A percentile compares a stretch with the other conserved stretches of the same genome.
phyloP scores from a whole-genome alignment of 2,329 filamentous ascomycete species.

The Aspergillus pseudoterreus region DNA sequence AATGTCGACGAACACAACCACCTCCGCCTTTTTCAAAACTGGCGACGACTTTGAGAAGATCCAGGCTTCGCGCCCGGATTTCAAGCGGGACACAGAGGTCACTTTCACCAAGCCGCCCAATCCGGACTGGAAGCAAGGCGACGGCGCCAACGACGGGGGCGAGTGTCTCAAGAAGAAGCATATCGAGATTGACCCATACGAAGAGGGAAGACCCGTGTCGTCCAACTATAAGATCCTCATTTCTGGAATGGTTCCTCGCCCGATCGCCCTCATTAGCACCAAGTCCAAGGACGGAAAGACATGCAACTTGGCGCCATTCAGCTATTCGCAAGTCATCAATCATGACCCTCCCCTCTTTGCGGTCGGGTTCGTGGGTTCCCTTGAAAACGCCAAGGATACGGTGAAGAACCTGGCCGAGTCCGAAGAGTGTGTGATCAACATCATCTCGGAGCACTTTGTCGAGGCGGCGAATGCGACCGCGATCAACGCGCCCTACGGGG shows the following conservation, averaged over 20 bases:
- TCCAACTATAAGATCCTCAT: slow-evolving; percentile 94
- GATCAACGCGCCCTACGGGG: slow-evolving; percentile 72
- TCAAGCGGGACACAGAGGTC: slow-evolving; percentile 29
- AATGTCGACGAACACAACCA: slow-evolving; percentile 16
- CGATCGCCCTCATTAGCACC: slow-evolving; percentile 65
- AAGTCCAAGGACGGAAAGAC: slow-evolving; percentile 57
- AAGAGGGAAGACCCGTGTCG: slow-evolving; percentile 59
- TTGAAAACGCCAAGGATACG: slow-evolving; percentile 69
- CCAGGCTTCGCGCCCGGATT: slow-evolving; percentile 42
- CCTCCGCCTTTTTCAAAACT: slow-evolving; percentile 17
- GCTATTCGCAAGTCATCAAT: slow-evolving; percentile 77
- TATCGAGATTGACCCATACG: slow-evolving; percentile 77
- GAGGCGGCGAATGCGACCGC: slow-evolving; percentile 83
- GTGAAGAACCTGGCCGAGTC: slow-evolving; percentile 69
- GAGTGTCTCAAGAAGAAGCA: slow-evolving; percentile 56
- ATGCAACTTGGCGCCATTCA: slow-evolving; percentile 82
- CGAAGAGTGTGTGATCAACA: slow-evolving; percentile 78
- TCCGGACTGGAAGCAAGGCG: slow-evolving; percentile 41
- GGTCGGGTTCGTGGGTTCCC: slow-evolving; percentile 56
- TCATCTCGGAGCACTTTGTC: slow-evolving; percentile 77
- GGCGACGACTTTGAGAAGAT: slow-evolving; percentile 34
- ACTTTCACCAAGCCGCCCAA: slow-evolving; percentile 40
- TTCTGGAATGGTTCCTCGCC: slow-evolving; percentile 74
- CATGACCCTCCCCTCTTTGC: slow-evolving; percentile 85
- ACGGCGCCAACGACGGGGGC: slow-evolving; percentile 44